Evolutionary conservation across 495 filamentous ascomycete genomes (phyloP).

Genomic region (Monascus purpureus): DNA sequence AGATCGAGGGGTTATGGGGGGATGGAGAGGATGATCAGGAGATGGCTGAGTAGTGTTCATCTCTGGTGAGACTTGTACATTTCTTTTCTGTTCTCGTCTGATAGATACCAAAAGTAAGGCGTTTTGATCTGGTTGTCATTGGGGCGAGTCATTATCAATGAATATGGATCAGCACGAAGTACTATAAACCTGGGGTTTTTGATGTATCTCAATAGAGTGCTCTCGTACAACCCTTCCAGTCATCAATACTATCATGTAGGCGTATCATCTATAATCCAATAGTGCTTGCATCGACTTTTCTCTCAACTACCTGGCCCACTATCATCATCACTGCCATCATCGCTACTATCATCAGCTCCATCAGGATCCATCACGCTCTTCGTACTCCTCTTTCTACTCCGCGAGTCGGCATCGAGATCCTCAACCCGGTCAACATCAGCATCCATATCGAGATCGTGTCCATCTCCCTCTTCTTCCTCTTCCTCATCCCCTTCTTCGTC

Average conservation of each 20-base stretch:
- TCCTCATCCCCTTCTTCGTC: constrained; percentile 42
- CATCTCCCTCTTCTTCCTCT: constrained; percentile 31
- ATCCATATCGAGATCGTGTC: constrained; percentile 23
- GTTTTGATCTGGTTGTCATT: constrained; percentile 7
- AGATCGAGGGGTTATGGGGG: constrained; percentile 87
- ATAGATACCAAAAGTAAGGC: constrained; percentile 26
- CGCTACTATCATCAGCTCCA: constrained; percentile 11
- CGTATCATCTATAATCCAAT: too few species aligned
- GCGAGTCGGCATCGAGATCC: constrained; percentile 31
- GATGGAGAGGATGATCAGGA: constrained; percentile 38
- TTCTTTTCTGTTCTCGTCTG: constrained; percentile 10
- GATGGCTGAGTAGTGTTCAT: constrained; percentile 27
- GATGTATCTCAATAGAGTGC: too few species aligned
- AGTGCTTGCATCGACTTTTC: too few species aligned
- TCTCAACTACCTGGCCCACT: constrained; percentile 27
- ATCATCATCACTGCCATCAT: constrained; percentile 32
- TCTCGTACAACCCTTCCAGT: too few species aligned
- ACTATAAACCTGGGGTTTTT: constrained; percentile 22
- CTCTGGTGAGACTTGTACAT: constrained; percentile 10
- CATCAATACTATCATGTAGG: too few species aligned
- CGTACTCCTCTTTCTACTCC: constrained; percentile 1
- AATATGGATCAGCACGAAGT: background rate
- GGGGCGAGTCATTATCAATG: background rate
- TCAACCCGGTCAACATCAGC: constrained; percentile 56
- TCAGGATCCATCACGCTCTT: constrained; percentile 24